Conservation (phyloP, 768 basidiomycete genomes). For the Auriscalpium microsporum region DNA sequence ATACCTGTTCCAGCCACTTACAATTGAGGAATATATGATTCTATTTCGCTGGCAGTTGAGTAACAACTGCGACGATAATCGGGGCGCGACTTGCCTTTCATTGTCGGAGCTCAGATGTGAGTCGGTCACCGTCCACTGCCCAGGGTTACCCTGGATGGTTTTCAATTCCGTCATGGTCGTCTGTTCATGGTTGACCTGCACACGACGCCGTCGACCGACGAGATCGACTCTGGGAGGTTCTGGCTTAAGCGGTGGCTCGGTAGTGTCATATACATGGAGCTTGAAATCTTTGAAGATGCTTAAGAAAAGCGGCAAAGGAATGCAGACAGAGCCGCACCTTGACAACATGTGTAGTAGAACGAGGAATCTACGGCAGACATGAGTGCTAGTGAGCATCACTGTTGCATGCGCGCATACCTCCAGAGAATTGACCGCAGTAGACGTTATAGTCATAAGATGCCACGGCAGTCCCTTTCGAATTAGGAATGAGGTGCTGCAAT, state of each 20-base stretch:
- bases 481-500: slow-evolving; percentile 63
- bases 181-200: slow-evolving; percentile 33
- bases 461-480: slow-evolving; percentile 72
- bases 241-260: slow-evolving; percentile 32
- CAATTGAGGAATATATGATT: slow-evolving; percentile 90
- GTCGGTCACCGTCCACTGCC: slow-evolving; percentile 93
- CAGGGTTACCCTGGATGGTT: slow-evolving; percentile 66
- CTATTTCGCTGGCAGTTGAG: slow-evolving; percentile 27
- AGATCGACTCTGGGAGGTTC: slow-evolving; percentile 5
- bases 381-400: neutral
- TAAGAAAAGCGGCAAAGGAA: neutral
- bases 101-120: slow-evolving; percentile 86
- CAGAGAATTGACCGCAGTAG: slow-evolving; percentile 81
- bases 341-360: slow-evolving; percentile 89
- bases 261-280: slow-evolving; percentile 81
- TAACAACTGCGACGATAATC: too few species aligned
- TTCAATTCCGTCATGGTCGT: slow-evolving; percentile 45
- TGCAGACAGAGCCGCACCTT: slow-evolving; percentile 39
- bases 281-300: slow-evolving; percentile 55
- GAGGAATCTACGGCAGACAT: slow-evolving; percentile 52
- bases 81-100: slow-evolving; percentile 45
- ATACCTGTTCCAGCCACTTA: slow-evolving; percentile 24
- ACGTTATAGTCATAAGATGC: slow-evolving; percentile 65
- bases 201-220: slow-evolving; percentile 8
- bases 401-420: slow-evolving; percentile 33